Evolutionary conservation across 176 grass and related monocot genomes (phyloP), one percentile per base, ranked within the genome.

Genomic region (Ensete ventricosum): DNA sequence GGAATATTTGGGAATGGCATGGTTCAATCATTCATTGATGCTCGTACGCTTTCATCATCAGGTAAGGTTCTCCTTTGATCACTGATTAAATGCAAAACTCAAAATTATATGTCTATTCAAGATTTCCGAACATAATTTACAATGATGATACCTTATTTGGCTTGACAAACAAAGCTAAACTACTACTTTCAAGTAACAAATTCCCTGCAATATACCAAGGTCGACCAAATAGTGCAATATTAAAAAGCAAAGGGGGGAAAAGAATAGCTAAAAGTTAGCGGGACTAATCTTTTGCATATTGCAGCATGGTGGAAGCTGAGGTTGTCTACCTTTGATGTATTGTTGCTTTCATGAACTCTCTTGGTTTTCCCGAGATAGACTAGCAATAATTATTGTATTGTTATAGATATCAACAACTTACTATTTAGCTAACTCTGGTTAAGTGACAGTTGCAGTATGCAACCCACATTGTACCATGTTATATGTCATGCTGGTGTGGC

Each of bases 1-100:
- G 90, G 95, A 80, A 76, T 89, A 53, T 99, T 99, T 87, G 84
- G 80, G 81, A 99, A 99, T 87, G 95, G 95, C 86, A 83, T 91
- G 67, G 84, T 94, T 79, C 90, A 93, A 74, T 99, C 95, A 78
- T 99, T 99, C 74, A 99, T 99, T 81, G 50, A 84, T 87, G 95
- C 95, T 74, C 82, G 90, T 52, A 99, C 95, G 49, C 84, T 99
- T 50, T 74, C 81, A 82, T 86, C 95, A 81, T 85, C 88, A 87
- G 90, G 95, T 94, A 77, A 71, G 69, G 58, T 76, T 78, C 50
- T 72, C 78, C 29, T 3, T 22, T 79, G 17, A 82, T 16, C 51
- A 48, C 21, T 52, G 8, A 80, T 67, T 9, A 76, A 58, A 53
- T 52, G 22, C 78, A 79, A 16, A 55, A 79, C n/a, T 74, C 13